Conservation (phyloP, 352 stramenopile genomes). For the Bremia lactucae region DNA sequence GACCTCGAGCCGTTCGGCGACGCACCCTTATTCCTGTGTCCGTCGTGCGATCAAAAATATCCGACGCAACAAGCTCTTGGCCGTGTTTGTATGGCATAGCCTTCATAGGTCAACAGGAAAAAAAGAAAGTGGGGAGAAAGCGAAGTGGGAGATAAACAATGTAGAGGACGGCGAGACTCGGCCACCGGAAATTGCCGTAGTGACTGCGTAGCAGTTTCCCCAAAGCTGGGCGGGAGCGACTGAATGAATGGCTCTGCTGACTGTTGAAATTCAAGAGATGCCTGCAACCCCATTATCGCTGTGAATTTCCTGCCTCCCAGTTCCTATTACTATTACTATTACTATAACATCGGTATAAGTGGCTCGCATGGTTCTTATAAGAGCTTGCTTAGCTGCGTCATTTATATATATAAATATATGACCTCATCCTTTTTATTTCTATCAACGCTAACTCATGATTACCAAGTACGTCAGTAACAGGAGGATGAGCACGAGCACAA, state of each 20-base stretch:
- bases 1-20: conserved; percentile 30
- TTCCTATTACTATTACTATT: neutral
- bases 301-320: conserved; percentile 9
- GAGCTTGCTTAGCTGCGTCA: neutral
- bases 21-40: conserved; percentile 58
- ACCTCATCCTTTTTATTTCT: conserved; percentile 5
- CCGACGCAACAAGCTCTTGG: conserved; percentile 60
- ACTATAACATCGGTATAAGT: neutral
- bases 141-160: conserved; percentile 7
- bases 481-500: conserved; percentile 74
- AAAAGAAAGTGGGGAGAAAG: conserved; percentile 2
- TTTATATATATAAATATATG: conserved; percentile 12
- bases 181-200: neutral
- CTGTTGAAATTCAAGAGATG: conserved; percentile 34
- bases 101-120: neutral
- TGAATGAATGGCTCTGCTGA: too few species aligned
- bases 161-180: conserved; percentile 2
- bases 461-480: conserved; percentile 81
- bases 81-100: conserved; percentile 42
- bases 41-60: conserved; percentile 60
- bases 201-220: conserved; percentile 3
- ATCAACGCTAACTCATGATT: conserved; percentile 43
- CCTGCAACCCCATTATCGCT: conserved; percentile 24
- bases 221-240: too few species aligned
- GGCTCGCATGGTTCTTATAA: neutral